Percentiles rank a stretch among this genome's conserved stretches.
Evolutionary conservation across 2,329 filamentous ascomycete genomes (phyloP).

Genomic region (Rachicladosporium sp.): DNA sequence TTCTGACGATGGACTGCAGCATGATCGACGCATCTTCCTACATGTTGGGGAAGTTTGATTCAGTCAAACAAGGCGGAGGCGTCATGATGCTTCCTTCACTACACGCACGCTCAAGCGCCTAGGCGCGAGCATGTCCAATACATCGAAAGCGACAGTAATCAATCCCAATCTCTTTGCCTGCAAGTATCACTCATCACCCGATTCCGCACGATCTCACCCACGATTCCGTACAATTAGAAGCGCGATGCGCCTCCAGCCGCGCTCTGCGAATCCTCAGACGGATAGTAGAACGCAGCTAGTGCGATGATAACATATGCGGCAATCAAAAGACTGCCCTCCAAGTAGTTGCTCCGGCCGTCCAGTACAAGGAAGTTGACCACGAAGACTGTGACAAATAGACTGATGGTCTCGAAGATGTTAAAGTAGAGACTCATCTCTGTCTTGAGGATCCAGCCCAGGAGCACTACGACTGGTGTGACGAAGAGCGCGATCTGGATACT

Average conservation of each 20-base stretch:
- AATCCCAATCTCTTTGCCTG: too few species aligned
- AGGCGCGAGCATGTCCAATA: too few species aligned
- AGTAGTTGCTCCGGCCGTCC: constrained; percentile 72
- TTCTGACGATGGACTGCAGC: too few species aligned
- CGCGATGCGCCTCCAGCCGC: constrained; percentile 27
- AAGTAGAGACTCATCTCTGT: constrained; percentile 56
- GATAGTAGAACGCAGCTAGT: constrained; percentile 39
- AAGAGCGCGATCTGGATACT: constrained; percentile 74
- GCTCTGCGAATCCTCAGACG: constrained; percentile 29
- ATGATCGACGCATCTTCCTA: too few species aligned
- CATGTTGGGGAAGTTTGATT: too few species aligned
- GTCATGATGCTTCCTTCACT: too few species aligned
- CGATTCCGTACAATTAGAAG: too few species aligned
- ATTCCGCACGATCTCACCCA: too few species aligned
- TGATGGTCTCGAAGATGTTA: constrained; percentile 51
- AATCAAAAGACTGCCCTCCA: constrained; percentile 65
- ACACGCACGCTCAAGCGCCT: too few species aligned
- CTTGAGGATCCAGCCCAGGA: constrained; percentile 67
- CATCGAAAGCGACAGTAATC: too few species aligned
- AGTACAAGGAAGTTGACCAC: constrained; percentile 77
- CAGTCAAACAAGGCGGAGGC: too few species aligned
- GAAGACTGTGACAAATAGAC: constrained; percentile 70
- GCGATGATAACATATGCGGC: constrained; percentile 73
- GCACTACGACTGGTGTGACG: constrained; percentile 62
- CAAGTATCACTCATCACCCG: too few species aligned